These are phyloP conservation scores for Blastobotrys proliferans DNA, from an alignment of 1,139 yeast species.

Conservation along the genomic window DNA sequence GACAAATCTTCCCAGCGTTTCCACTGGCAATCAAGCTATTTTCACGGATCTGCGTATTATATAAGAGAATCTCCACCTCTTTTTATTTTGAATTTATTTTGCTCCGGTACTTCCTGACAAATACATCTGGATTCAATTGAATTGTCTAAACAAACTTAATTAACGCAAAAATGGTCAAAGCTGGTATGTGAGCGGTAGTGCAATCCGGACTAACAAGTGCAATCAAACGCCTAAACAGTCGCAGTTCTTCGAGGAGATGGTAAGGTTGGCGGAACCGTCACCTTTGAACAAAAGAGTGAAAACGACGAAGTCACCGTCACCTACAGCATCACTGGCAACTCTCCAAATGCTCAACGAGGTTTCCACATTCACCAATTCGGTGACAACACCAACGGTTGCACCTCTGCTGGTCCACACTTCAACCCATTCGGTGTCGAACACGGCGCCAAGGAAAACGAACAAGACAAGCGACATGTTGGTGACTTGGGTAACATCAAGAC, in stretches of 20 bases:
- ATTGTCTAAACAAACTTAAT: no score
- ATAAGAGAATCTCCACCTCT: no score
- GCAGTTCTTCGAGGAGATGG: conserved; percentile 93
- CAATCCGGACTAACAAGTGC: conserved; percentile 7
- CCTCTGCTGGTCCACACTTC: conserved; percentile 98
- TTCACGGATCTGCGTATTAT: no score
- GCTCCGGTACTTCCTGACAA: no score
- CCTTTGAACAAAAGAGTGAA: conserved; percentile 78
- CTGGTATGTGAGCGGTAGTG: conserved; percentile 26
- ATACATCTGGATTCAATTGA: no score
- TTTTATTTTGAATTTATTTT: no score
- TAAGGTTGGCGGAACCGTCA: conserved; percentile 78
- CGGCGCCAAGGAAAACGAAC: conserved; percentile 89
- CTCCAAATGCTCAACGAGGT: conserved; percentile 84
- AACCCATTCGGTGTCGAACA: conserved; percentile 89
- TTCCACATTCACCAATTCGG: conserved; percentile 98
- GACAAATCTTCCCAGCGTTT: no score
- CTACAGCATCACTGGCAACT: conserved; percentile 86
- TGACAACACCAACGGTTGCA: conserved; percentile 98
- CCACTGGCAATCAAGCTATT: no score
- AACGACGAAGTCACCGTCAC: conserved; percentile 76
- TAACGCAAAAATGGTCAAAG: conserved; percentile 35
- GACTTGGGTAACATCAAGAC: conserved; percentile 93
- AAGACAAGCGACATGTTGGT: conserved; percentile 87
- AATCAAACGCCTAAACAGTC: conserved; percentile 42